Evolutionary conservation across 345 rosid genomes (phyloP), one percentile per base, ranked within the genome.

Genomic region (Hypericum androsaemum): DNA sequence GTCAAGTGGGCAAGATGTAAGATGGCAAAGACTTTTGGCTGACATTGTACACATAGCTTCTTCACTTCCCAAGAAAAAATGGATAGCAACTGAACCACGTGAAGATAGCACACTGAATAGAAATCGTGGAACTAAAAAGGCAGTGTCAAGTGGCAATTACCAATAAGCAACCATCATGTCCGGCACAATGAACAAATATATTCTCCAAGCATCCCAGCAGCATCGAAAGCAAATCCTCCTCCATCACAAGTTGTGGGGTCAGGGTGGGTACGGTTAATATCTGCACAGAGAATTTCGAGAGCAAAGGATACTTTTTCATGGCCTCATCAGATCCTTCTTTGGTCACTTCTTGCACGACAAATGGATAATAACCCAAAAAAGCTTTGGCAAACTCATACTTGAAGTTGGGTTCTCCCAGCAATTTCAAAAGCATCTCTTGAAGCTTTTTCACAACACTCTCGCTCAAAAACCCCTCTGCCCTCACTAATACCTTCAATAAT

Each of bases 261-360:
- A 90, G 60, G 56, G 95, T 82, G 52, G 95, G 95, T 58, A 90
- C 98, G 0, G 98, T 87, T 66, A 90, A 74, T 60, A 90, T 88
- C 74, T 90, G 98, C 53, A 84, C 98, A 49, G 98, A 88, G 68
- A 90, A 90, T 45, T 75, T 71, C 43, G 88, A 71, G 48, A 84
- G 68, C 9, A 86, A 65, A 1, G 77, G 76, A 73, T 66, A 77
- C 71, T 73, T 81, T 58, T 65, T 78, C 32, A 65, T 55, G 50
- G 72, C 65, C 58, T 22, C 61, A 22, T 71, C 80, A 63, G 13
- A 69, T 56, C 71, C 61, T 58, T 74, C 80, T 69, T 72, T 85
- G 51, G 83, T 66, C 16, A 60, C 78, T 68, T 88, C 86, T 45
- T 61, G 63, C 48, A 88, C 74, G 67, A 67, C 87, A 62, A 66